Conservation (phyloP, 2,329 filamentous ascomycete species). For the Madurella fahalii region DNA sequence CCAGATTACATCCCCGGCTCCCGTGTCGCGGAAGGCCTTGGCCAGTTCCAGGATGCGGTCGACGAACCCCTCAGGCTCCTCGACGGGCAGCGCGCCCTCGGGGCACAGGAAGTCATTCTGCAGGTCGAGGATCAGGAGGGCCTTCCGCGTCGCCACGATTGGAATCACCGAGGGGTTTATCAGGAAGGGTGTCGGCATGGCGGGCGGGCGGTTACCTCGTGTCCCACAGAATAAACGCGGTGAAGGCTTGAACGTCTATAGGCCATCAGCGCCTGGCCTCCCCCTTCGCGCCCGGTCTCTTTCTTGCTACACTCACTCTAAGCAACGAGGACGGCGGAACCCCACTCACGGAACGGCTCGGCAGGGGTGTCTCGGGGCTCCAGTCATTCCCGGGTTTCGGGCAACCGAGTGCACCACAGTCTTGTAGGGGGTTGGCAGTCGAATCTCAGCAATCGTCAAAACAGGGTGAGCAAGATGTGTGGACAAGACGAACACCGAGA, state of each 20-base stretch:
- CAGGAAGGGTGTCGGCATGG: conserved; percentile 44
- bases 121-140: conserved; percentile 77
- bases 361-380: not conserved
- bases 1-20: conserved; percentile 74
- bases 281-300: not conserved
- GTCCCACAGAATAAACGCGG: too few species aligned
- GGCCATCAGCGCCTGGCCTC: not conserved
- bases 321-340: too few species aligned
- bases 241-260: not conserved
- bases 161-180: conserved; percentile 55
- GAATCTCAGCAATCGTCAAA: not conserved
- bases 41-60: conserved; percentile 63
- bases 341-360: not conserved
- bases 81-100: conserved; percentile 63
- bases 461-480: not conserved
- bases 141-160: conserved; percentile 57
- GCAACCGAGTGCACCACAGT: not conserved
- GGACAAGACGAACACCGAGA: too few species aligned
- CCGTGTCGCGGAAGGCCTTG: conserved; percentile 66
- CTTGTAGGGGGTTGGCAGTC: not conserved
- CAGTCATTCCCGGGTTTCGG: not conserved
- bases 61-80: conserved; percentile 61
- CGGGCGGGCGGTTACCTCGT: not conserved
- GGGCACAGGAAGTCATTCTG: conserved; percentile 83
- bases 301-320: not conserved